Base-by-base conservation (phyloP, 2,329 filamentous ascomycete species). In the Aspergillus glaucus region DNA sequence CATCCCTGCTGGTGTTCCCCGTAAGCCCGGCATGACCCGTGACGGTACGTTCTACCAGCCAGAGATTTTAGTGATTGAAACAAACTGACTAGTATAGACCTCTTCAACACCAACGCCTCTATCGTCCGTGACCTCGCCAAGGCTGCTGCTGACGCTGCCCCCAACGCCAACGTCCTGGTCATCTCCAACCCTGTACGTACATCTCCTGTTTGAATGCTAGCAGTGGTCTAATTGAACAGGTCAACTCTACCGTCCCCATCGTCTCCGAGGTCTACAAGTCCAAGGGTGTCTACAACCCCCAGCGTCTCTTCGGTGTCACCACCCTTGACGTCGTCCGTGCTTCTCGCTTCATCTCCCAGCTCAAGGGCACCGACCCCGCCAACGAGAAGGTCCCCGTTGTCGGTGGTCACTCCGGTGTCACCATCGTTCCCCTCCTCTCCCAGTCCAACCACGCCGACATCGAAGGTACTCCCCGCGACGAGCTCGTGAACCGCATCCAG, bases 81-180 rank as follows among this genome's bases (percentile, higher is more conserved):
- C 34, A 17, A 36, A 17, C 34, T 19, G 24, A 30, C 15, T 17
- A 36, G 21, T 4, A 17, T 47, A 84, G 92, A 98, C 73, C 86
- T 98, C 58, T 98, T 98, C 90, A 97, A 97, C 85, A 98, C 92
- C 82, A 98, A 98, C 76, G 93, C 93, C 75, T 95, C 89, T 72
- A 98, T 98, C 74, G 93, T 98, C 72, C 91, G 92, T 69, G 93
- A 97, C 76, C 85, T 98, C 60, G 91, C 92, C 78, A 95, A 95
- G 84, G 91, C 90, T 65, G 85, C 84, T 68, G 93, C 93, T 67
- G 84, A 95, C 67, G 82, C 88, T 62, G 82, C 86, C 69, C 93
- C 93, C 66, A 81, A 96, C 58, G 93, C 93, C 75, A 95, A 95
- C 78, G 81, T 97, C 73, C 84, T 97, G 70, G 84, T 98, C 80